Evolutionary conservation across 208 protist species (phyloP).

Genomic region (Wallacemonas sp.): DNA sequence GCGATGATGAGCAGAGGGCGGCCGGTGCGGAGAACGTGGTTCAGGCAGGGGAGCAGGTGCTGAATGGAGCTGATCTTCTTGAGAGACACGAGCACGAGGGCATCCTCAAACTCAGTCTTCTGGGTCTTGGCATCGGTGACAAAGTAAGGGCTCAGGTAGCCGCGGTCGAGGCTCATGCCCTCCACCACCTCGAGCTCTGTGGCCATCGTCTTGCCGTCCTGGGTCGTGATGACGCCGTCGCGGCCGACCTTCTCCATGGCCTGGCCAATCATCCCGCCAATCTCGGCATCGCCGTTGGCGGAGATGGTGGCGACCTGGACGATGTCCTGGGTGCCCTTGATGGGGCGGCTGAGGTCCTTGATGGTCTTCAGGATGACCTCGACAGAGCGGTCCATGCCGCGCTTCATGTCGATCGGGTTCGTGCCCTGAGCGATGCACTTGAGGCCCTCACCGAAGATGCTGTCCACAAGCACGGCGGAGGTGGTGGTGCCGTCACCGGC

Average conservation of each 20-base stretch:
- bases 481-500: constrained; percentile 99
- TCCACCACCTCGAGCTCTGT: constrained; percentile 98
- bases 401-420: constrained; percentile 99
- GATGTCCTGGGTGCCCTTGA: constrained; percentile 97
- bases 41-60: constrained; percentile 90
- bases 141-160: constrained; percentile 99
- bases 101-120: constrained; percentile 96
- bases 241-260: constrained; percentile 99
- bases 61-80: constrained; percentile 96
- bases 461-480: constrained; percentile 97
- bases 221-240: constrained; percentile 99
- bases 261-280: constrained; percentile 97
- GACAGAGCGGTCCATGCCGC: constrained; percentile 98
- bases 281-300: constrained; percentile 98
- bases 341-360: constrained; percentile 87
- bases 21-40: constrained; percentile 77
- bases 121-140: constrained; percentile 98
- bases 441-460: constrained; percentile 97
- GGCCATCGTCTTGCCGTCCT: constrained; percentile 98
- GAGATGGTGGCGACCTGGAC: constrained; percentile 99
- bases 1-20: constrained; percentile 98
- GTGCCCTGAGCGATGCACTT: constrained; percentile 98
- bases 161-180: constrained; percentile 98
- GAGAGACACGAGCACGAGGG: constrained; percentile 94
- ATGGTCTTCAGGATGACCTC: constrained; percentile 91